Base-by-base conservation (phyloP, 2,329 filamentous ascomycete species). In the Acephala macrosclerotiorum region DNA sequence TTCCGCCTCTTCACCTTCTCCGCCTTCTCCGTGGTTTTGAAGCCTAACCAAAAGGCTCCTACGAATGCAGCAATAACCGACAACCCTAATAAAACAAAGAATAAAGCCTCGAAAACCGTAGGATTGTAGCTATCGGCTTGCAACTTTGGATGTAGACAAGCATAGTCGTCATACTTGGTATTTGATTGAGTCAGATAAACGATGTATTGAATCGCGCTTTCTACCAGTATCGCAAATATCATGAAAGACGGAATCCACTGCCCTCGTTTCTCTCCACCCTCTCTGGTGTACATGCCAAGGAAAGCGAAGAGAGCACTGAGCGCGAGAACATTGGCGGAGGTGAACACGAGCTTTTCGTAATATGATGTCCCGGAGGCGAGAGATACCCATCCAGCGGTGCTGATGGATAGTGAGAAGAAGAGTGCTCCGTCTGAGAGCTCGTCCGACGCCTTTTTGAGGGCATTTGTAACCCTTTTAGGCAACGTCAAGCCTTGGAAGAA, bases 181-280 rank as follows among this genome's bases (percentile, higher is more conserved):
- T 62, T 63, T 11, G 64, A 47, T 33, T 66, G 42, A 8, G 12
- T 59, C 29, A 66, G 20, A 36, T 66, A 66, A 18, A 66, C 63
- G 25, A 66, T 66, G 35, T 66, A 66, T 56, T 66, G 64, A 36
- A 66, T 55, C 8, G 64, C 60, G 55, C 64, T 66, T 38, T 66
- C 64, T 2, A 36, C 47, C 20, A 66, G 45, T 20, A 66, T 66
- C 2, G 36, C 64, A 14, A 25, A 29, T 38, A 66, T 53, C 59
- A 66, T 47, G 6, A 58, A 11, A 1, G 29, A 40, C 18, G 57
- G 25, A 29, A 66, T 66, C 2, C 36, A 66, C 29, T 55, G 42
- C 36, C 64, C 64, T 59, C 60, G 38, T 25, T 62, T 66, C 59
- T 62, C 9, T 5, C 29, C 29, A 4, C 64, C 53, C 5, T 60